Evolutionary conservation across 495 filamentous ascomycete species (phyloP), one percentile per base, ranked within the genome.

Genomic region (Annulohypoxylon moriforme): DNA sequence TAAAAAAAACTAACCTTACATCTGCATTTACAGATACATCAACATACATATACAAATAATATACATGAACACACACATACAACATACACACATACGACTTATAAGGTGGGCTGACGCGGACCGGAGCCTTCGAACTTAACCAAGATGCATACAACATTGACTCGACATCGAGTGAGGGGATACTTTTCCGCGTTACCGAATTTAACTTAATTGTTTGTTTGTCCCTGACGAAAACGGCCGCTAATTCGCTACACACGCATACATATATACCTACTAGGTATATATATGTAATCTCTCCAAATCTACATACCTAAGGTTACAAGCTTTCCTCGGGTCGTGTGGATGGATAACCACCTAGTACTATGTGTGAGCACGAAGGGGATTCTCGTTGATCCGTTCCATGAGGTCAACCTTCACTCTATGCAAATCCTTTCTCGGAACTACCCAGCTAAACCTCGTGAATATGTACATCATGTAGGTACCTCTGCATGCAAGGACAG

Each of bases 381-480:
- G 52, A 18, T 36, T 63, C 69, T 66, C 3, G 55, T 47, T 64
- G 64, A 72, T 72, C 64, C 64, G 53, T 61, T 61, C 59, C 60
- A 33, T 38, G 29, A 52, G 59, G 49, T 50, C 29, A 67, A 63
- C 49, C 40, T 49, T 57, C 59, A 34, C 44, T 4, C 9, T 14
- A 14, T 14, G 14, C n/a, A 63, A 56, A 57, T 22, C 29, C 29
- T 34, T n/a, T 10, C n/a, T 55, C 47, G 22, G 24, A 27, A 29
- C 47, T 52, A 52, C 10, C 47, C 47, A 27, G 24, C 24, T 52
- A n/a, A n/a, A 29, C 47, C 47, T 29, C 24, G 6, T 20, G 29
- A 33, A 29, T 33, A 55, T 34, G 29, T 55, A 55, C 50, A 29
- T 31, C 24, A 53, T 53, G 13, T 53, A 53, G 24, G 18, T 34